phyloP scores from a whole-genome alignment of 2,329 filamentous ascomycete species.

The Ophiostoma novo-ulmi region DNA sequence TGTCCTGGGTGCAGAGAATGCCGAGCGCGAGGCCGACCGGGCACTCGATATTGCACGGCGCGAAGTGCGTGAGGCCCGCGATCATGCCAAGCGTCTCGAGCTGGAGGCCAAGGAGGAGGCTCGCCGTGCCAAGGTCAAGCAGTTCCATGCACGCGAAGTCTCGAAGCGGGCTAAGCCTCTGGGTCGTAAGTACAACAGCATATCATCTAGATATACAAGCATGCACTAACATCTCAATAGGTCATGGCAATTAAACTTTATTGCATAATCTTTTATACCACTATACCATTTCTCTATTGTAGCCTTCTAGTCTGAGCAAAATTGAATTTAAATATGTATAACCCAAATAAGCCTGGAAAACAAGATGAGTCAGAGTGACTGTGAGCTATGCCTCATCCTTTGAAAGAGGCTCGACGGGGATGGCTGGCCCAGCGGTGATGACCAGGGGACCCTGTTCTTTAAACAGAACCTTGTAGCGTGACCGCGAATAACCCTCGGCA shows the following conservation, averaged over 20 bases:
- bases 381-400: background rate
- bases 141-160: constrained; percentile 58
- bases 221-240: background rate
- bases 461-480: background rate
- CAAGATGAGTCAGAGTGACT: background rate
- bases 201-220: background rate
- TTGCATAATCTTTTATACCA: background rate
- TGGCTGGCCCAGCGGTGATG: background rate
- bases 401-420: background rate
- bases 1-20: constrained; percentile 56
- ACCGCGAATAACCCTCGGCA: background rate
- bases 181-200: constrained; percentile 45
- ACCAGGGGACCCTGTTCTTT: background rate
- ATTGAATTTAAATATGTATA: background rate
- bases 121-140: constrained; percentile 61
- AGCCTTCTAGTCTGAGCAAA: background rate
- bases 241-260: background rate
- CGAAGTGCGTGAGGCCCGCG: constrained; percentile 56
- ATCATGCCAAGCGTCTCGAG: constrained; percentile 59
- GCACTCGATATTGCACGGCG: constrained; percentile 54
- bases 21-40: constrained; percentile 60
- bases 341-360: background rate
- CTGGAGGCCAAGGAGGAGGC: constrained; percentile 62
- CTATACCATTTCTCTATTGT: background rate
- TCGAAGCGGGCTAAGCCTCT: constrained; percentile 65